phyloP scores from a whole-genome alignment of 1,284 basidiomycete species.

The Sporisorium iseilematis-ciliati region DNA sequence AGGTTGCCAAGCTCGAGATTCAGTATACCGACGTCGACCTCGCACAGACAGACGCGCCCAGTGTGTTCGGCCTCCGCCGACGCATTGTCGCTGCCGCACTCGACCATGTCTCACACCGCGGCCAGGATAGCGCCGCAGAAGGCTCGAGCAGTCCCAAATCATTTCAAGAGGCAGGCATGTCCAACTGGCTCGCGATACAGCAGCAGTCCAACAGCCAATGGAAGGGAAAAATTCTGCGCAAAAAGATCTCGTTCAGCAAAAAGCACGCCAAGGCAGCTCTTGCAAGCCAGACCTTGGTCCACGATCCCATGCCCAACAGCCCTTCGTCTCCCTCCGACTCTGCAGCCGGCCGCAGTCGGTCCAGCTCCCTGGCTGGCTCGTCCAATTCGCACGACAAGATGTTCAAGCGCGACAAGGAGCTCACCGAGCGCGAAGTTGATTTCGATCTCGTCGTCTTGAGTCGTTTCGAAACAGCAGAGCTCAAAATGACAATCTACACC shows the following conservation, averaged over 20 bases:
- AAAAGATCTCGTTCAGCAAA: conserved; percentile 40
- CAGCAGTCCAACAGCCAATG: conserved; percentile 12
- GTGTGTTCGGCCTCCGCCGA: conserved; percentile 43
- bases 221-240: conserved; percentile 39
- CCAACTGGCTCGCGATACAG: conserved; percentile 20
- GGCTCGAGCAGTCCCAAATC: background rate
- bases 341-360: background rate
- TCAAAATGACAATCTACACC: conserved; percentile 46
- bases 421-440: conserved; percentile 38
- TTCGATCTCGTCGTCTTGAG: conserved; percentile 44
- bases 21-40: conserved; percentile 32
- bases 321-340: background rate
- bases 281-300: conserved; percentile 4
- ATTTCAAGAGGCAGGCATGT: conserved; percentile 21
- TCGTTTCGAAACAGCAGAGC: conserved; percentile 42
- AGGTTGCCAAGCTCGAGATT: conserved; percentile 38
- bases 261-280: conserved; percentile 18
- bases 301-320: conserved; percentile 30
- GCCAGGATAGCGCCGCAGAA: background rate
- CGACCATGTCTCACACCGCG: conserved; percentile 15
- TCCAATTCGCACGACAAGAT: conserved; percentile 32
- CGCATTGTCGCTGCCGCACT: conserved; percentile 43
- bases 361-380: conserved; percentile 8
- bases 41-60: conserved; percentile 34
- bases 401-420: conserved; percentile 38